phyloP scores from a whole-genome alignment of 1,284 basidiomycete genomes.

The Boletus smithii region DNA sequence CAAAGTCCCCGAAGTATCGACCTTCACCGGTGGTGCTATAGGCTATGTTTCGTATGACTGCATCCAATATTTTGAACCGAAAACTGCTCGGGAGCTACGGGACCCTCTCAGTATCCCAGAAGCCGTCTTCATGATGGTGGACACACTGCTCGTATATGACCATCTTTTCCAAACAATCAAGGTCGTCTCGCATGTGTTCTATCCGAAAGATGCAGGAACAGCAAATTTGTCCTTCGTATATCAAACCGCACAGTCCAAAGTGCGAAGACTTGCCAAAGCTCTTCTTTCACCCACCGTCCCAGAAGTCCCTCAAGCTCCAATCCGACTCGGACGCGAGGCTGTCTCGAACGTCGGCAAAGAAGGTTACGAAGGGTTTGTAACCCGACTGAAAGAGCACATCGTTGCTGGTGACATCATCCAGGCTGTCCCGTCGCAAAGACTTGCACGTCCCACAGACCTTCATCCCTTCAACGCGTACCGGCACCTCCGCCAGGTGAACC shows the following conservation, averaged over 20 bases:
- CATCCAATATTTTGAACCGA: slow-evolving; percentile 95
- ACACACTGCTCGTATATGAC: slow-evolving; percentile 94
- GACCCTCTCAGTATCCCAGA: slow-evolving; percentile 88
- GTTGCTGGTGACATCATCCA: slow-evolving; percentile 98
- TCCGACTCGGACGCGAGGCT: slow-evolving; percentile 68
- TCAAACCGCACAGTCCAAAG: slow-evolving; percentile 76
- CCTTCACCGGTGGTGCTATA: slow-evolving; percentile 97
- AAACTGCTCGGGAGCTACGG: slow-evolving; percentile 70
- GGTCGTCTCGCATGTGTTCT: slow-evolving; percentile 93
- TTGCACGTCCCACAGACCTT: slow-evolving; percentile 80
- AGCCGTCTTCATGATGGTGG: slow-evolving; percentile 94
- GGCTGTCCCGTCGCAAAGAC: slow-evolving; percentile 93
- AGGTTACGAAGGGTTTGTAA: slow-evolving; percentile 93
- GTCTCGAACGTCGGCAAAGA: slow-evolving; percentile 91
- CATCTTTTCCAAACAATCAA: slow-evolving; percentile 95
- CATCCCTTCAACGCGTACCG: slow-evolving; percentile 98
- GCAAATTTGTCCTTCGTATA: slow-evolving; percentile 76
- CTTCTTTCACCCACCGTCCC: slow-evolving; percentile 59
- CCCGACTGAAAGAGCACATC: slow-evolving; percentile 90
- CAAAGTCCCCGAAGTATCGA: slow-evolving; percentile 86
- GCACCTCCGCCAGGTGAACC: slow-evolving; percentile 91
- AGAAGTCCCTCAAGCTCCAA: slow-evolving; percentile 64
- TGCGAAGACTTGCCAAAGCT: slow-evolving; percentile 68
- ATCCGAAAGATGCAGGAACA: slow-evolving; percentile 63
- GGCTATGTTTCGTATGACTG: slow-evolving; percentile 98